Conservation (phyloP, 1,284 basidiomycete genomes). For the Singerocomus rubriflavus region DNA sequence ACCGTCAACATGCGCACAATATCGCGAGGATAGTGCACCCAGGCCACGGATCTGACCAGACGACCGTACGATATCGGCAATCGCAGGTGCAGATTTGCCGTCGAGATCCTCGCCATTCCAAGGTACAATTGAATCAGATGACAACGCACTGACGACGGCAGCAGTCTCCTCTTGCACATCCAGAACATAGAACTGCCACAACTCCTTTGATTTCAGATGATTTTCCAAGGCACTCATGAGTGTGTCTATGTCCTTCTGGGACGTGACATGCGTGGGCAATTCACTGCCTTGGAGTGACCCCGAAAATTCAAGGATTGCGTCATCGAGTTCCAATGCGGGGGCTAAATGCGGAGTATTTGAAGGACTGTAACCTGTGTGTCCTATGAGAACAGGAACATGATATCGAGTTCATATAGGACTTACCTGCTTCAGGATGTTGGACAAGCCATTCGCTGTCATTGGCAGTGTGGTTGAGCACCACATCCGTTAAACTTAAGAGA, state of each 20-base stretch:
- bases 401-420: slow-evolving; percentile 9
- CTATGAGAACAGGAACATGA: slow-evolving; percentile 8
- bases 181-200: slow-evolving; percentile 94
- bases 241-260: slow-evolving; percentile 63
- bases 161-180: slow-evolving; percentile 62
- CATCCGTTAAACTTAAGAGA: slow-evolving; percentile 84
- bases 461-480: slow-evolving; percentile 94
- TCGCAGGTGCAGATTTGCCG: slow-evolving; percentile 61
- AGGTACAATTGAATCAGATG: slow-evolving; percentile 40
- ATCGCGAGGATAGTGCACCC: slow-evolving; percentile 62
- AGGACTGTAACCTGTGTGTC: slow-evolving; percentile 73
- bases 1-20: slow-evolving; percentile 62
- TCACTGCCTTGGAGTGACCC: slow-evolving; percentile 57
- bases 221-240: slow-evolving; percentile 64
- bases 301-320: slow-evolving; percentile 80
- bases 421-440: slow-evolving; percentile 92
- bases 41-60: slow-evolving; percentile 57
- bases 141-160: slow-evolving; percentile 50
- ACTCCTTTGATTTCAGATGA: slow-evolving; percentile 60
- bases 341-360: slow-evolving; percentile 86
- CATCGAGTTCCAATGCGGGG: slow-evolving; percentile 86
- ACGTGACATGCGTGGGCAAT: slow-evolving; percentile 69
- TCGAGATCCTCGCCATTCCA: slow-evolving; percentile 59
- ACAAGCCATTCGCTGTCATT: slow-evolving; percentile 90
- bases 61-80: slow-evolving; percentile 61